phyloP scores from a whole-genome alignment of 148 eudicot species.

The Drosera capensis region DNA sequence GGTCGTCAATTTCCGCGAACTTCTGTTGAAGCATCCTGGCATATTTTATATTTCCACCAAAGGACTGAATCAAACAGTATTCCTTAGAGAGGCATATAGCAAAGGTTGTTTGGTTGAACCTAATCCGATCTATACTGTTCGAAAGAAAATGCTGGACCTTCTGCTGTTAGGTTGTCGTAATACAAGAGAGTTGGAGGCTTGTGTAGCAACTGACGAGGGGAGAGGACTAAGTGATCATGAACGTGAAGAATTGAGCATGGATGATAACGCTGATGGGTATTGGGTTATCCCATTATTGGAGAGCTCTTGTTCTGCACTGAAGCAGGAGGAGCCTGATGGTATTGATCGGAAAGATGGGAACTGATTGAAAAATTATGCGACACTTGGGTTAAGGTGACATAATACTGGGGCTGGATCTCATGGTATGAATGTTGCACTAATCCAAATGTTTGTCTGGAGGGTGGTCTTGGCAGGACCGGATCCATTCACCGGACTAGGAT shows the following conservation, averaged over 20 bases:
- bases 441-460: too few relatives aligned
- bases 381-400: too few relatives aligned
- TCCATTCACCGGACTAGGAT: too few relatives aligned
- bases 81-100: slow-evolving; percentile 43
- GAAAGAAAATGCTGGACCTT: slow-evolving; percentile 52
- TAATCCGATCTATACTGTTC: slow-evolving; percentile 22
- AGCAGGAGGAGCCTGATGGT: too few relatives aligned
- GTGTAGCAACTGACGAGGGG: slow-evolving; percentile 8
- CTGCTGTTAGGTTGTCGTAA: slow-evolving; percentile 29
- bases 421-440: too few relatives aligned
- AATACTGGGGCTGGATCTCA: too few relatives aligned
- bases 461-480: too few relatives aligned
- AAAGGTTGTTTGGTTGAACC: slow-evolving; percentile 28
- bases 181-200: slow-evolving; percentile 21
- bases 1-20: slow-evolving; percentile 16
- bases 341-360: too few relatives aligned
- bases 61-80: slow-evolving; percentile 29
- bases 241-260: not conserved
- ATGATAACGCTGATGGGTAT: too few relatives aligned
- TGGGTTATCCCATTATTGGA: too few relatives aligned
- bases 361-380: too few relatives aligned
- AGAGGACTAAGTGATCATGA: not conserved
- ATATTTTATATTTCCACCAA: slow-evolving; percentile 49
- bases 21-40: slow-evolving; percentile 49
- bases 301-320: too few relatives aligned